Evolutionary conservation across 208 protist species (phyloP), one percentile per base, ranked within the genome.

Genomic region (Vickermania ingenoplastis): DNA sequence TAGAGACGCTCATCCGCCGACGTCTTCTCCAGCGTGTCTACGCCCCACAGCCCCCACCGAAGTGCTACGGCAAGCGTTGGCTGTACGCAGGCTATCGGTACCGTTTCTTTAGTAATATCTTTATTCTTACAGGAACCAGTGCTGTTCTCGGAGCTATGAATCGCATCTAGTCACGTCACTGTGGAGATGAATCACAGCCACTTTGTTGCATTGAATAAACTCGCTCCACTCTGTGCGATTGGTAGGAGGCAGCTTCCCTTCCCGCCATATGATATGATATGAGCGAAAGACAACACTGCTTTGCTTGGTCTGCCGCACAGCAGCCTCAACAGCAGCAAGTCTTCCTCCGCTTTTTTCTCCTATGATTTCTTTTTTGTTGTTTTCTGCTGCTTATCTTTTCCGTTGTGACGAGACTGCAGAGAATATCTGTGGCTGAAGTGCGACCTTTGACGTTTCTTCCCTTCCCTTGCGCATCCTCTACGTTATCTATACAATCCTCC

Each of bases 41-140:
- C 63, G 41, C 49, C 17, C 81, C 83, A 11, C 60, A 72, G 51
- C 22, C 54, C 22, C 53, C 75, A 14, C 83, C 81, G 11, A 45
- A 45, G 2, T 77, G 67, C 45, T 84, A 81, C 36, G 79, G 81
- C 1, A 70, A n/a, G 36, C 17, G 73, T 1, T 59, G 72, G 3
- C 59, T 79, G 2, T 89, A 68, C 61, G 73, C 80, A 0, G 83
- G 80, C 3, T 94, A 89, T 57, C 65, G 73, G n/a, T 79, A 73
- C 60, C 79, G 79, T 27, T 66, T 89, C 31, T 55, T 72, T 2
- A 65, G 67, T 22, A 91, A 91, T 57, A 22, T 73, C 23, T 2
- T 86, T 4, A 61, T 86, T 30, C 65, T 77, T 25, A 66, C 69
- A 24, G 30, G 71, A 0, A 83, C 79, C 2, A 84, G 73, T 3